Base-by-base conservation (phyloP, 2,329 filamentous ascomycete species). In the Emergomyces africanus region DNA sequence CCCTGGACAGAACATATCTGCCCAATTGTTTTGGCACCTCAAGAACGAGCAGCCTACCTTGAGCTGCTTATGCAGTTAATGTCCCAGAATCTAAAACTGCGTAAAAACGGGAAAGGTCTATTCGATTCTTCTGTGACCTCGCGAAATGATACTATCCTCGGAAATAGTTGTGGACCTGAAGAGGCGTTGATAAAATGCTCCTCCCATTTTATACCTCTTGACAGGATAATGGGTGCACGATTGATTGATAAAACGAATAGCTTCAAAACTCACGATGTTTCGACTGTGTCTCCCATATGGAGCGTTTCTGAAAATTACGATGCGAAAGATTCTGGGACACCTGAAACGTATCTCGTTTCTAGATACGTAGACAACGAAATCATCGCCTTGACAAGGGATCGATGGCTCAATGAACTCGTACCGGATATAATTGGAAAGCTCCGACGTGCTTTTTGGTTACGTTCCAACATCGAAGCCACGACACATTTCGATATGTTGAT, bases 41-140 rank as follows among this genome's bases (percentile, higher is more conserved):
- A 73, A 0, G 82, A 86, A 61, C 72, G 73, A 33, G 75, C 75
- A 1, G 69, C 80, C 0, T 85, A 85, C 64, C 70, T 79, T 0
- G 81, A 84, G 63, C 69, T 83, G 0, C 78, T 79, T 4, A 77
- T 81, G 59, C 76, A 81, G 50, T 64, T 84, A 1, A 78, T 78
- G 53, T 74, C 78, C 0, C 73, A 77, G 5, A 76, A 78, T 33
- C 80, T 83, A 72, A 71, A 74, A 41, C 61, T 69, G 50, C 66
- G 68, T 25, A 63, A 64, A 46, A 65, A 64, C 50, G 63, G 63
- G 15, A 65, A 63, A 41, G 66, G 66, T 2, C 60, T 64, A 14
- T 67, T 68, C 54, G 61, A 63, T 37, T 65, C 67, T 54, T 70
- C 70, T 42, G 64, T 69, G 46, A 59, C 63, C 10, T 37, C 72